A percentile compares a stretch with the other conserved stretches of the same genome.
Conservation (phyloP, 768 basidiomycete species). For the Tricholoma saponaceum region DNA sequence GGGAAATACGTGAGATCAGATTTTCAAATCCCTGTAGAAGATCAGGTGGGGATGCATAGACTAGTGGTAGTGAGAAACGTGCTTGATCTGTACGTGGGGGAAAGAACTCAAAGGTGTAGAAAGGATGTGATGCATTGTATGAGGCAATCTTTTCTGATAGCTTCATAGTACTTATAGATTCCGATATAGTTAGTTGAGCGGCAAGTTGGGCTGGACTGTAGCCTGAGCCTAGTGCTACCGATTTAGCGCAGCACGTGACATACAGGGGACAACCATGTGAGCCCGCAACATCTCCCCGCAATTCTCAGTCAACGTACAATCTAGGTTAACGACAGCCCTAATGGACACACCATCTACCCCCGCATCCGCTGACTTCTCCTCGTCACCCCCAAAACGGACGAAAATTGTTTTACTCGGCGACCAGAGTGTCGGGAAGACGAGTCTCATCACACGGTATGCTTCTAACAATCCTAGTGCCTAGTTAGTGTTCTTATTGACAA, state of each 20-base stretch:
- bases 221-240: no score
- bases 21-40: slow-evolving; percentile 80
- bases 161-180: slow-evolving; percentile 49
- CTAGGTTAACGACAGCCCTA: neutral
- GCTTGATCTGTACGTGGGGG: slow-evolving; percentile 93
- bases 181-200: no score
- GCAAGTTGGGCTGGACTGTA: no score
- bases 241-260: no score
- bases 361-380: slow-evolving; percentile 78
- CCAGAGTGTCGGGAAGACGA: slow-evolving; percentile 98
- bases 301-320: neutral
- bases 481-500: slow-evolving; percentile 1
- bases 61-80: slow-evolving; percentile 2
- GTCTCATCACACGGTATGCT: slow-evolving; percentile 88
- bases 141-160: slow-evolving; percentile 62
- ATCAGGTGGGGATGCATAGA: neutral
- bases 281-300: neutral
- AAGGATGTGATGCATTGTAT: slow-evolving; percentile 48
- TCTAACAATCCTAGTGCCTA: slow-evolving; percentile 4
- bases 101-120: slow-evolving; percentile 96
- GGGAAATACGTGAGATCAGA: slow-evolving; percentile 79
- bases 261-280: neutral
- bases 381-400: slow-evolving; percentile 87
- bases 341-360: slow-evolving; percentile 63
- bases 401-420: slow-evolving; percentile 96